Base-by-base conservation (phyloP, 2,329 filamentous ascomycete genomes). In the Cordyceps javanica region DNA sequence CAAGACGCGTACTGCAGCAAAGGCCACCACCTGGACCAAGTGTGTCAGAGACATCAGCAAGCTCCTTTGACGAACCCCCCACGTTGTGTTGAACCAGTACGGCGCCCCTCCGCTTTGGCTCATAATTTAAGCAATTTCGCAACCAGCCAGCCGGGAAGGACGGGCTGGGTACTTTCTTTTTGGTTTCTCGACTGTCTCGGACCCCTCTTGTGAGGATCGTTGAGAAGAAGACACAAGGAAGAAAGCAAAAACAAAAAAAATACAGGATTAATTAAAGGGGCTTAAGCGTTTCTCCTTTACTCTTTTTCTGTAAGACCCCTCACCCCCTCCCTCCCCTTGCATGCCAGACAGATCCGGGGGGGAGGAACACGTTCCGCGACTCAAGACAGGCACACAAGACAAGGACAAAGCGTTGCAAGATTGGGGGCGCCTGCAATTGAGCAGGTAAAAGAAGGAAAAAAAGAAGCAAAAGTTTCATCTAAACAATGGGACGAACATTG, bases 261-360 rank as follows among this genome's bases (percentile, higher is more conserved):
- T n/a, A 21, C 9, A 39, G 25, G 30, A 52, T 13, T 25, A 41
- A 26, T 11, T n/a, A 45, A 49, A 14, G 39, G 30, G 52, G 41
- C 52, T 55, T 46, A 32, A 55, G 52, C 52, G 52, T 46, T 45
- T 55, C 52, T 45, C 41, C n/a, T 55, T 55, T 46, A 55, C n/a
- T n/a, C n/a, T 55, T 55, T 23, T 55, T 55, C 52, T 55, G 52
- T 55, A 55, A 55, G 52, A 46, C 52, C 28, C 32, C 41, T 38
- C 34, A 30, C 23, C 50, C 38, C 34, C 50, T 28, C 36, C 26
- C 50, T 21, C 23, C 19, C 16, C 21, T 32, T 38, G 41, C 52
- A 45, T 36, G 30, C 26, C 38, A 54, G 38, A 21, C 52, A 52
- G 50, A 36, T 26, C 23, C 32, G 8, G 1, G 14, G 44, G 26